Evolutionary conservation across 2,329 filamentous ascomycete genomes (phyloP), one percentile per base, ranked within the genome.

Genomic region (Pseudogymnoascus sp.): DNA sequence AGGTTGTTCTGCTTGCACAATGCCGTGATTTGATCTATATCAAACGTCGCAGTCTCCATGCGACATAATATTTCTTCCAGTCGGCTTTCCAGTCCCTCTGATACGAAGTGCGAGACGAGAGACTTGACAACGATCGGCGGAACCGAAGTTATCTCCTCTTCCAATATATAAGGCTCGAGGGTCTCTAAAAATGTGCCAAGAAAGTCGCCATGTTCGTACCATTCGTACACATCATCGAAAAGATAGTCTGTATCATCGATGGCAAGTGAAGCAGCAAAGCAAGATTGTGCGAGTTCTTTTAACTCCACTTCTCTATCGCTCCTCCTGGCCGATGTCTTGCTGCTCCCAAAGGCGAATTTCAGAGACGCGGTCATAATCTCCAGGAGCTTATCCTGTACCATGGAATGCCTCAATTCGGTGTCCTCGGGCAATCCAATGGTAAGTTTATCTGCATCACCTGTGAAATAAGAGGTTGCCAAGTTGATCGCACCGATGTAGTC

Each of bases 41-140:
- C 95, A 71, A 99, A 86, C 0, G 91, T 96, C 12, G 84, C 79
- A 1, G 93, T 96, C 68, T 96, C 88, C 75, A 99, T 87, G 65
- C 93, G 87, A 72, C 93, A 97, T 33, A 99, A 89, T 73, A 97
- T 88, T 74, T 97, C 93, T 75, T 99, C 95, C 6, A 99, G 79
- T 9, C 88, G 85, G 63, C 82, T 83, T 67, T 92, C 87, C 68
- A 88, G 84, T 53, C 89, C 90, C 63, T 85, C 87, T 38, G 80
- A 80, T 15, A 91, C 88, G 71, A 89, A 97, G 71, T 96, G 85
- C 8, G 82, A 82, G 35, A 97, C 89, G 71, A 97, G 80, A 59
- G 89, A 84, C 73, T 97, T 97, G 65, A 97, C 84, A 6, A 94
- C 87, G 3, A 83, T 82, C 0, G 94, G 91, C 6, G 94, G 94